A percentile compares a stretch with the other conserved stretches of the same genome.
Evolutionary conservation across 371 early-diverging fungal genomes (phyloP).

Genomic region (Syncephalastrum contaminatum): DNA sequence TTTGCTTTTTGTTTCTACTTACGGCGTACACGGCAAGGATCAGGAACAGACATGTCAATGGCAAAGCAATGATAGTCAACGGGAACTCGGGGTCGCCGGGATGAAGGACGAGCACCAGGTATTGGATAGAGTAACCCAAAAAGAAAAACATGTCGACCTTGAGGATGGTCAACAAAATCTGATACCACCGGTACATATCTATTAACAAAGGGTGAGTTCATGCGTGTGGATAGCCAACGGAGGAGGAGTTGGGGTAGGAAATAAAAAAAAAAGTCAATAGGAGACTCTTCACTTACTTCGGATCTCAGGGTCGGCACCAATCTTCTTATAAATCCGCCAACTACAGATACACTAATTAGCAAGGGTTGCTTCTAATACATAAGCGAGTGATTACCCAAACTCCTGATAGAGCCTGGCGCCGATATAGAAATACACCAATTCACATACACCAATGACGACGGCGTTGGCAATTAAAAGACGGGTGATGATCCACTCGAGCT

Average conservation of each 20-base stretch:
- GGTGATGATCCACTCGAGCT: constrained; percentile 20
- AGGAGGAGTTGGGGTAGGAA: background rate
- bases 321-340: constrained; percentile 90
- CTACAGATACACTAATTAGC: constrained; percentile 10
- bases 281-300: constrained; percentile 53
- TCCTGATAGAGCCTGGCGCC: constrained; percentile 72
- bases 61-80: constrained; percentile 82
- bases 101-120: constrained; percentile 73
- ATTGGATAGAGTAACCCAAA: constrained; percentile 86
- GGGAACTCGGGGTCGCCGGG: constrained; percentile 75
- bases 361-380: background rate
- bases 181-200: constrained; percentile 83
- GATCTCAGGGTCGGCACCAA: constrained; percentile 88
- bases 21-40: constrained; percentile 79
- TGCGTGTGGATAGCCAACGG: background rate
- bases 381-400: constrained; percentile 61
- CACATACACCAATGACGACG: constrained; percentile 46
- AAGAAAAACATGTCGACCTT: constrained; percentile 90
- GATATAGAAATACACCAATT: constrained; percentile 37
- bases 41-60: constrained; percentile 70
- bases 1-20: constrained; percentile 9
- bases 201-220: constrained; percentile 7
- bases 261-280: background rate
- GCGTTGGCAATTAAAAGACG: constrained; percentile 40
- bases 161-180: constrained; percentile 81